These are phyloP conservation scores for Albifimbria verrucaria DNA, from an alignment of 2,329 filamentous ascomycete species.

Conservation along the genomic window DNA sequence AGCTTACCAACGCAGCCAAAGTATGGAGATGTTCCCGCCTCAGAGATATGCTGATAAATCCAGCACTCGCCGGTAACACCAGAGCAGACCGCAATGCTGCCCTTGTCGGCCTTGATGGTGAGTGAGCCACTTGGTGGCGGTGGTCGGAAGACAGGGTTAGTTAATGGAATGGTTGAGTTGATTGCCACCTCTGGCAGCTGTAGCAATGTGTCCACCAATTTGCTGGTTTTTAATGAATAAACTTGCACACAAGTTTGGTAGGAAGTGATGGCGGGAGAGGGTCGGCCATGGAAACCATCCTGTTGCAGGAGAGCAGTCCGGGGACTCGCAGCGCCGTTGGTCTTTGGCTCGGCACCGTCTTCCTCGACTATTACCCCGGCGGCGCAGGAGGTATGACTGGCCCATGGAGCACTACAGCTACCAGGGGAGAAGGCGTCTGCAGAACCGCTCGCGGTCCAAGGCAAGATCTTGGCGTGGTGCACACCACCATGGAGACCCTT, in stretches of 20 bases:
- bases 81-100: constrained; percentile 71
- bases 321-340: constrained; percentile 40
- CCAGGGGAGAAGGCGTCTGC: constrained; percentile 63
- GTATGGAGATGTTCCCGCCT: constrained; percentile 37
- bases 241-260: constrained; percentile 90
- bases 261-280: constrained; percentile 44
- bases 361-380: constrained; percentile 34
- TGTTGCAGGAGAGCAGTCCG: constrained; percentile 36
- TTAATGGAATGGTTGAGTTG: constrained; percentile 49
- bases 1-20: constrained; percentile 79
- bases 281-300: constrained; percentile 30
- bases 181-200: constrained; percentile 62
- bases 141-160: constrained; percentile 62
- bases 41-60: constrained; percentile 58
- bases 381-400: constrained; percentile 52
- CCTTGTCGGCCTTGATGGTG: constrained; percentile 68
- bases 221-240: constrained; percentile 77
- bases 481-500: constrained; percentile 78
- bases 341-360: constrained; percentile 33
- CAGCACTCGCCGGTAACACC: constrained; percentile 85
- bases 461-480: constrained; percentile 76
- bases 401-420: constrained; percentile 79
- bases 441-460: constrained; percentile 58
- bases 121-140: constrained; percentile 71
- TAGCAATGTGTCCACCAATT: constrained; percentile 69